Evolutionary conservation across 2,329 filamentous ascomycete genomes (phyloP).

Genomic region (Biscogniauxia sp.): DNA sequence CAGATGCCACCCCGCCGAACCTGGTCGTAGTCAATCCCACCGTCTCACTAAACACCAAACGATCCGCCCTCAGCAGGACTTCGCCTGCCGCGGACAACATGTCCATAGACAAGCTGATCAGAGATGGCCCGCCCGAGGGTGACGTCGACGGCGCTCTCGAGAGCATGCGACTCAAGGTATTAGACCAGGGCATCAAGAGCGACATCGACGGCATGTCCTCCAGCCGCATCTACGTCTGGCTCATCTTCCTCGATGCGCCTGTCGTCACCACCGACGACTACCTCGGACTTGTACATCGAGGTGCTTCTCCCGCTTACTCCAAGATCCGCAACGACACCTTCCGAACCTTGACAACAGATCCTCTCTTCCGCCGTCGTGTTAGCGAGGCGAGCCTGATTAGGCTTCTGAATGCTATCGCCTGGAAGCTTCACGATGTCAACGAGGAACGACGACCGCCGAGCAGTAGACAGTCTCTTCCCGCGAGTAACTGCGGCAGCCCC

Average conservation of each 20-base stretch:
- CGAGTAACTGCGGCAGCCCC: constrained; percentile 37
- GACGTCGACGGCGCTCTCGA: constrained; percentile 66
- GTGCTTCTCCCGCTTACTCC: constrained; percentile 88
- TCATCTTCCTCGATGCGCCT: constrained; percentile 85
- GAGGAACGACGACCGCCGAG: constrained; percentile 40
- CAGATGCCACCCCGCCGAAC: constrained; percentile 56
- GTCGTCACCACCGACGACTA: constrained; percentile 85
- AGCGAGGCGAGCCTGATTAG: constrained; percentile 94
- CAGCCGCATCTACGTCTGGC: constrained; percentile 91
- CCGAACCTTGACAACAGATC: constrained; percentile 91
- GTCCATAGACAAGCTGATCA: constrained; percentile 71
- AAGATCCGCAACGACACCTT: constrained; percentile 99
- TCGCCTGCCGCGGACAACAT: constrained; percentile 52
- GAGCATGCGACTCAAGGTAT: constrained; percentile 68
- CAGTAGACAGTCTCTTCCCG: constrained; percentile 31
- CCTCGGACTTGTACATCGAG: constrained; percentile 84
- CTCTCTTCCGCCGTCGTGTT: constrained; percentile 92
- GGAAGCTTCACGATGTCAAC: constrained; percentile 82
- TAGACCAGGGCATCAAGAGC: constrained; percentile 73
- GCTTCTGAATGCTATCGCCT: constrained; percentile 90
- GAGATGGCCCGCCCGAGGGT: constrained; percentile 74
- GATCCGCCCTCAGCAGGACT: constrained; percentile 44
- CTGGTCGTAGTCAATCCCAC: constrained; percentile 37
- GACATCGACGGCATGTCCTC: constrained; percentile 87
- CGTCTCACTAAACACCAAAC: constrained; percentile 37